phyloP scores from a whole-genome alignment of 495 filamentous ascomycete species.

The Poronia punctata region DNA sequence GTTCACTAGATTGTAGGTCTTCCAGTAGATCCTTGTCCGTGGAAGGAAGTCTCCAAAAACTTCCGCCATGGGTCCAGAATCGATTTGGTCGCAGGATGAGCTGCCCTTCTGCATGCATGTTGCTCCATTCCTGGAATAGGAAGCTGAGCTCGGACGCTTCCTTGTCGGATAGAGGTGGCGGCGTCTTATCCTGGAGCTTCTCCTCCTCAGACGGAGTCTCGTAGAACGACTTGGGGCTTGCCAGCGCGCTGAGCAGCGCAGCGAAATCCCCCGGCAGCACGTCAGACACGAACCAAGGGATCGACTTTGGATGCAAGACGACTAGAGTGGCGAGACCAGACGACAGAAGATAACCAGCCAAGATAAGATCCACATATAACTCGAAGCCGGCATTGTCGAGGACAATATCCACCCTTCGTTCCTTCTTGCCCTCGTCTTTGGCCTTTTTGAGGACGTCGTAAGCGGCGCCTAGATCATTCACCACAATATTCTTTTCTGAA shows the following conservation, averaged over 20 bases:
- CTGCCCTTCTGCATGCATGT: slow-evolving; percentile 72
- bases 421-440: slow-evolving; percentile 48
- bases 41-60: slow-evolving; percentile 78
- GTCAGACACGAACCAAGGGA: slow-evolving; percentile 98
- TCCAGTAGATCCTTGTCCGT: slow-evolving; percentile 59
- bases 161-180: slow-evolving; percentile 53
- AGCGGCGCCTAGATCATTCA: slow-evolving; percentile 70
- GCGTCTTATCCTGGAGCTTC: slow-evolving; percentile 43
- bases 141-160: slow-evolving; percentile 63
- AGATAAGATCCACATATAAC: slow-evolving; percentile 85
- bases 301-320: slow-evolving; percentile 86
- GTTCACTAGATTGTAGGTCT: slow-evolving; percentile 74
- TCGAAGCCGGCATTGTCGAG: slow-evolving; percentile 97
- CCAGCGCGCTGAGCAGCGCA: slow-evolving; percentile 69
- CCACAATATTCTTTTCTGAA: slow-evolving; percentile 80
- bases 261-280: slow-evolving; percentile 80
- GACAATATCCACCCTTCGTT: slow-evolving; percentile 78
- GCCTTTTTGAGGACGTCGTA: slow-evolving; percentile 64
- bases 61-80: slow-evolving; percentile 83
- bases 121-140: slow-evolving; percentile 74
- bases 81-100: slow-evolving; percentile 69
- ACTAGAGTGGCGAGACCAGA: slow-evolving; percentile 75
- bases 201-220: slow-evolving; percentile 62
- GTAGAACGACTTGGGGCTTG: slow-evolving; percentile 69
- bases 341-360: slow-evolving; percentile 81